Conservation (phyloP, 2,329 filamentous ascomycete species). For the Fusarium citri region DNA sequence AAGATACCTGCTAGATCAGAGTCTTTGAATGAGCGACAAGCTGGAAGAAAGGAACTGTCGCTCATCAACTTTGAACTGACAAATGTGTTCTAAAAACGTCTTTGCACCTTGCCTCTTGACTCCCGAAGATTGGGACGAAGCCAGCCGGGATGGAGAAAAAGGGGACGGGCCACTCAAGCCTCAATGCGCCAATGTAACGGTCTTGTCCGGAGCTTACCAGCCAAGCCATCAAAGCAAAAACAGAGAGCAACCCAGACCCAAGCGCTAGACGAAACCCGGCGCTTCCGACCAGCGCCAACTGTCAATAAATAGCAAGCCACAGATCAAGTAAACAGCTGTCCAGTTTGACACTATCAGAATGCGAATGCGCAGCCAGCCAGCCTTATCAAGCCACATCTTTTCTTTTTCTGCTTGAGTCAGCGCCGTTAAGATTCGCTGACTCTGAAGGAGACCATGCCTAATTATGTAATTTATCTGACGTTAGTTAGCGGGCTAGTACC, state of each 20-base stretch:
- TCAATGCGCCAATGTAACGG: slow-evolving; percentile 27
- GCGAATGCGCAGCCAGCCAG: neutral
- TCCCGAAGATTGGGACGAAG: slow-evolving; percentile 19
- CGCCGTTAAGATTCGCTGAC: neutral
- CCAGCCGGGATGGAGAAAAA: neutral
- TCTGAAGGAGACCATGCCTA: slow-evolving; percentile 1
- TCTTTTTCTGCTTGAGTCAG: neutral
- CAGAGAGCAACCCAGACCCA: neutral
- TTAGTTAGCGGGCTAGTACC: slow-evolving; percentile 26
- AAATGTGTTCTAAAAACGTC: slow-evolving; percentile 13
- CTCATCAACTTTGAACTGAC: neutral
- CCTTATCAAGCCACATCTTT: neutral
- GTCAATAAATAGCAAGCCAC: neutral
- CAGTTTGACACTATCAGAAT: neutral
- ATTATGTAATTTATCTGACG: slow-evolving; percentile 18
- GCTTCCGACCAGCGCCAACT: neutral
- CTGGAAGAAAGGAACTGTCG: neutral
- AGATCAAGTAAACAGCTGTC: neutral
- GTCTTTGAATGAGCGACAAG: neutral
- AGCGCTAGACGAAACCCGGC: slow-evolving; percentile 23
- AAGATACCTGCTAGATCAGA: neutral
- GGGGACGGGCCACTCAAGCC: slow-evolving; percentile 19
- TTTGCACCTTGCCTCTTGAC: neutral
- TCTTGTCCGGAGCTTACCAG: slow-evolving; percentile 13
- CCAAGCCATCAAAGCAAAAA: slow-evolving; percentile 6